Evolutionary conservation across 139 green algal genomes (phyloP).

Genomic region (Tetraselmis chui): DNA sequence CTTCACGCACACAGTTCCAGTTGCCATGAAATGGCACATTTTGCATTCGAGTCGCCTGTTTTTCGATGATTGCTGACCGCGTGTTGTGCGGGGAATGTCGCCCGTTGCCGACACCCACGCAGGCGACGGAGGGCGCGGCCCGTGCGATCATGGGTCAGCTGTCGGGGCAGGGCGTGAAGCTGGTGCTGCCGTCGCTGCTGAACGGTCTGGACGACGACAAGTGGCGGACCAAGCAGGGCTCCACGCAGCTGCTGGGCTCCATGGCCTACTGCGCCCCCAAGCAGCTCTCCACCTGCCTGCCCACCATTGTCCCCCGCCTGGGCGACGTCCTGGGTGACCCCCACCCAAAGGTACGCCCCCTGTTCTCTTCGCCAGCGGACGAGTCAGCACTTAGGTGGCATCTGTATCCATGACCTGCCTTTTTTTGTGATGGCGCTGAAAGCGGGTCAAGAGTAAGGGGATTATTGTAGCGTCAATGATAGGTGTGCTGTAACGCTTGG

Average conservation of each 20-base stretch:
- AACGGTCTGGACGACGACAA: constrained; percentile 72
- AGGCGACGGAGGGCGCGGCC: constrained; percentile 68
- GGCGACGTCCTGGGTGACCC: constrained; percentile 28
- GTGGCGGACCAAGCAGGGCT: constrained; percentile 96
- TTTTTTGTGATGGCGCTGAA: no score
- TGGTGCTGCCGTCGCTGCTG: constrained; percentile 88
- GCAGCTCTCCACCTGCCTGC: constrained; percentile 87
- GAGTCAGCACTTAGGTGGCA: no score
- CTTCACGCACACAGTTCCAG: no score
- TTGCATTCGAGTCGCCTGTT: no score
- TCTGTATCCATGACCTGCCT: no score
- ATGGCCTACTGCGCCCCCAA: constrained; percentile 95
- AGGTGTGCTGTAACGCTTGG: no score
- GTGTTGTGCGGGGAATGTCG: no score
- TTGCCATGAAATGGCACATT: no score
- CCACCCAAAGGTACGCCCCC: constrained; percentile 34
- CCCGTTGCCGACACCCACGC: neutral
- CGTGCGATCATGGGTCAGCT: constrained; percentile 91
- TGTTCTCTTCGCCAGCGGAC: neutral
- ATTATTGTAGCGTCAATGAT: no score
- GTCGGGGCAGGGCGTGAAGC: constrained; percentile 83
- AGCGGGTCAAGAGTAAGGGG: no score
- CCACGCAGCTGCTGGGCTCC: constrained; percentile 88
- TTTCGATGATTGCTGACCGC: no score
- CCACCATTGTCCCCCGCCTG: constrained; percentile 85